Conservation (phyloP, 2,329 filamentous ascomycete genomes). For the Paracoccidioides brasiliensis region DNA sequence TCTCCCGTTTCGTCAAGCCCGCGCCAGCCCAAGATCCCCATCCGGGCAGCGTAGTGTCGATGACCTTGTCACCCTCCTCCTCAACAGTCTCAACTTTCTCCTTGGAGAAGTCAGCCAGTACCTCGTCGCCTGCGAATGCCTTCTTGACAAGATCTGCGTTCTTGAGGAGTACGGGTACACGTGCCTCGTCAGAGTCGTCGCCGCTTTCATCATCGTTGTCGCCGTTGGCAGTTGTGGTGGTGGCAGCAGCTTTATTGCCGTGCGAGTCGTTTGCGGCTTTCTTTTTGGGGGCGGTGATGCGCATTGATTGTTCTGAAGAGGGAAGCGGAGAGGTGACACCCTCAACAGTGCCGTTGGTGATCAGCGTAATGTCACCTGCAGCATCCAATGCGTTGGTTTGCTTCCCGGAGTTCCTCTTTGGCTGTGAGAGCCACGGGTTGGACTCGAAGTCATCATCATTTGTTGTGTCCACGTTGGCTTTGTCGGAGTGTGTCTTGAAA, state of each 20-base stretch:
- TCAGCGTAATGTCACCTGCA: slow-evolving; percentile 9
- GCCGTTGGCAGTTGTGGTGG: neutral
- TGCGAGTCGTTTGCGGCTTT: slow-evolving; percentile 9
- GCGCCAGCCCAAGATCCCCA: slow-evolving; percentile 90
- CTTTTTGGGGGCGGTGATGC: slow-evolving; percentile 15
- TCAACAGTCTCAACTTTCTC: slow-evolving; percentile 62
- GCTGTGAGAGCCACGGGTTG: slow-evolving; percentile 25
- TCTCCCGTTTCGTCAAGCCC: slow-evolving; percentile 59
- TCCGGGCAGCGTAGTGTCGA: slow-evolving; percentile 77
- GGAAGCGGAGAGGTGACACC: slow-evolving; percentile 5
- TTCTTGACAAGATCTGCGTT: slow-evolving; percentile 59
- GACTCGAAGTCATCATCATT: slow-evolving; percentile 12
- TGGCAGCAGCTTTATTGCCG: slow-evolving; percentile 7
- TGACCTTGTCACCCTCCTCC: slow-evolving; percentile 69
- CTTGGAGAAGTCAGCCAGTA: slow-evolving; percentile 62
- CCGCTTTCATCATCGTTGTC: slow-evolving; percentile 32
- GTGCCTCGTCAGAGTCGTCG: slow-evolving; percentile 29
- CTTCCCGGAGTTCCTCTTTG: slow-evolving; percentile 13
- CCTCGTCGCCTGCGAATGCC: slow-evolving; percentile 80
- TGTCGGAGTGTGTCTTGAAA: slow-evolving; percentile 8
- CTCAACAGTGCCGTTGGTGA: slow-evolving; percentile 7
- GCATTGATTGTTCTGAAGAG: slow-evolving; percentile 4
- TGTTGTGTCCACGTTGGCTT: slow-evolving; percentile 12
- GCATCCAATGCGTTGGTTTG: slow-evolving; percentile 6
- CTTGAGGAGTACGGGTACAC: slow-evolving; percentile 31